phyloP scores from a whole-genome alignment of 441 rosid species.

The Gossypium lobatum region DNA sequence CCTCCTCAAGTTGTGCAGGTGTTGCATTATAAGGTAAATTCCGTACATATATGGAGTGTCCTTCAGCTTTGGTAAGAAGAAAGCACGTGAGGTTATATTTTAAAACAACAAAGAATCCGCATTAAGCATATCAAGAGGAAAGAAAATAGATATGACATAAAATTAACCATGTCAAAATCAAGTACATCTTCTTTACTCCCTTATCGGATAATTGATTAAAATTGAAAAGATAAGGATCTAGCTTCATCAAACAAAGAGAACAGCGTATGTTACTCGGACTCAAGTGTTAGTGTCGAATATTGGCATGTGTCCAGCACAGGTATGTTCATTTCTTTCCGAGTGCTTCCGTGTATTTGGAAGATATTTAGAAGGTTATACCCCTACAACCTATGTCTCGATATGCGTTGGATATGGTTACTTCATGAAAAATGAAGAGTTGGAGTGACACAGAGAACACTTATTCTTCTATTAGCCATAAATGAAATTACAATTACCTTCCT shows the following conservation, averaged over 20 bases:
- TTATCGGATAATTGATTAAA: neutral
- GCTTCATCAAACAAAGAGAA: neutral
- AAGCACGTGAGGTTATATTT: neutral
- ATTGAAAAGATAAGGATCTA: neutral
- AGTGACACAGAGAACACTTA: neutral
- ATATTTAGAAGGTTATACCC: neutral
- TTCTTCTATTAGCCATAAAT: neutral
- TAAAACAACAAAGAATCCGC: conserved; percentile 7
- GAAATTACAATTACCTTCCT: conserved; percentile 45
- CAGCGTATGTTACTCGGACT: neutral
- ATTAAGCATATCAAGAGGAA: neutral
- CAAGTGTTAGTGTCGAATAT: neutral
- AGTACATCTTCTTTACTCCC: neutral
- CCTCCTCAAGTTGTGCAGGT: conserved; percentile 60
- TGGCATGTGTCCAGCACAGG: neutral
- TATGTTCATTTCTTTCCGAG: neutral
- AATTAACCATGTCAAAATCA: conserved; percentile 10
- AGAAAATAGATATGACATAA: neutral
- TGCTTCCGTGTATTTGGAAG: neutral
- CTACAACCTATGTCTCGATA: neutral
- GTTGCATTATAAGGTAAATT: conserved; percentile 82
- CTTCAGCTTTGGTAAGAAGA: conserved; percentile 49
- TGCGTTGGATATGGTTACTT: neutral
- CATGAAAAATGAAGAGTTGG: neutral
- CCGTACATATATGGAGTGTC: conserved; percentile 72